phyloP scores from a whole-genome alignment of 2,329 filamentous ascomycete species.

The Microcera coccophila region DNA sequence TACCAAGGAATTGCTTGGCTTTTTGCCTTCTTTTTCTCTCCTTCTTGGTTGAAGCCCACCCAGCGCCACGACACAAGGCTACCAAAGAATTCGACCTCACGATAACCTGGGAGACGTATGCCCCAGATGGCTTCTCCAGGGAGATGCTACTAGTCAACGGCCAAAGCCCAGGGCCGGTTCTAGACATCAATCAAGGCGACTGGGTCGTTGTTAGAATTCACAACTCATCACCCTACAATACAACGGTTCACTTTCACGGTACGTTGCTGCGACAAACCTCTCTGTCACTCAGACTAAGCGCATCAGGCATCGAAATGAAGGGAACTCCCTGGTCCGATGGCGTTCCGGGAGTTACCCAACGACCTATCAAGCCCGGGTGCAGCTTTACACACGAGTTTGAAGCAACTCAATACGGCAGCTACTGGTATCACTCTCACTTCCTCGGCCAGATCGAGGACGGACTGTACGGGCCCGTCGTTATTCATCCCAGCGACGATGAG shows the following conservation, averaged over 20 bases:
- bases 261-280: background rate
- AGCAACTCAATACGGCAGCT: conserved; percentile 55
- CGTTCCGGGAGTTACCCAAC: conserved; percentile 54
- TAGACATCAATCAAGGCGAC: conserved; percentile 52
- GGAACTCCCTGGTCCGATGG: conserved; percentile 59
- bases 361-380: conserved; percentile 44
- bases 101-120: conserved; percentile 36
- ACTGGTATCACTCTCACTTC: conserved; percentile 60
- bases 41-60: conserved; percentile 4
- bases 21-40: conserved; percentile 7
- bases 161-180: conserved; percentile 57
- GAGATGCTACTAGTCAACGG: conserved; percentile 54
- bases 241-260: conserved; percentile 50
- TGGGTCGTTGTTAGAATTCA: conserved; percentile 41
- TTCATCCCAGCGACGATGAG: conserved; percentile 35
- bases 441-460: conserved; percentile 57
- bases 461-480: conserved; percentile 53
- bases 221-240: conserved; percentile 46
- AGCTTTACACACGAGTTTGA: conserved; percentile 52
- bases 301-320: conserved; percentile 45
- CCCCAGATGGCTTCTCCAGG: conserved; percentile 43
- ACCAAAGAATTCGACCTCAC: conserved; percentile 26
- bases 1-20: background rate
- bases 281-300: background rate
- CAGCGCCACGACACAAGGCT: conserved; percentile 5